Base-by-base conservation (phyloP, 495 filamentous ascomycete genomes). In the Xylaria bambusicola region DNA sequence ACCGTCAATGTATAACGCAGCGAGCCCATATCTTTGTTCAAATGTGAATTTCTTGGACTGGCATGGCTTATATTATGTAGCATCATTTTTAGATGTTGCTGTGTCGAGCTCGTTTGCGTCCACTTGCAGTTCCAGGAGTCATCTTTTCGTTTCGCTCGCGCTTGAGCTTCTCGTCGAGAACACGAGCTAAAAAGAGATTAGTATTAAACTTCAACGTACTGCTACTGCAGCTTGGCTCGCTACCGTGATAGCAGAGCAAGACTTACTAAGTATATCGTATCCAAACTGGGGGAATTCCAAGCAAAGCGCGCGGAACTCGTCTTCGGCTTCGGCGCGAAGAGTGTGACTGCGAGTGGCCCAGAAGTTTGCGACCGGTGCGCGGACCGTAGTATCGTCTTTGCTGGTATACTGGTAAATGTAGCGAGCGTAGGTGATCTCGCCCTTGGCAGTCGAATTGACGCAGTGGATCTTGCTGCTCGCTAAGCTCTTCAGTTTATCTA, bases 391-490 rank as follows among this genome's bases (percentile, higher is more conserved):
- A 69, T 96, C 93, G 26, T 88, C 84, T 48, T 73, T 74, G 29
- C 72, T 62, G 18, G 90, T 94, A 73, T 88, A 86, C 35, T 82
- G 83, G 75, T 97, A 97, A 33, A 97, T 88, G 73, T 91, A 96
- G 56, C 90, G 85, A 3, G 93, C 92, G 71, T 97, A 96, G 18
- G 86, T 82, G 63, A 96, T 88, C 78, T 96, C 92, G 66, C 91
- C 93, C 70, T 85, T 85, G 23, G 92, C 89, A 1, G 89, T 94
- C 44, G 86, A 88, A 62, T 90, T 88, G 58, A 96, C 87, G 65
- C 87, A 85, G 77, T 95, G 91, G 66, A 97, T 96, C 77, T 96
- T 97, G 63, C 80, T 84, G 62, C 91, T 89, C 0, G 92, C 88
- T 1, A 96, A 82, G 35, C 78, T 84, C 72, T 90, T 90, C 48